These are phyloP conservation scores for Trichoderma semiorbis DNA, from an alignment of 2,329 filamentous ascomycete species.

Conservation along the genomic window DNA sequence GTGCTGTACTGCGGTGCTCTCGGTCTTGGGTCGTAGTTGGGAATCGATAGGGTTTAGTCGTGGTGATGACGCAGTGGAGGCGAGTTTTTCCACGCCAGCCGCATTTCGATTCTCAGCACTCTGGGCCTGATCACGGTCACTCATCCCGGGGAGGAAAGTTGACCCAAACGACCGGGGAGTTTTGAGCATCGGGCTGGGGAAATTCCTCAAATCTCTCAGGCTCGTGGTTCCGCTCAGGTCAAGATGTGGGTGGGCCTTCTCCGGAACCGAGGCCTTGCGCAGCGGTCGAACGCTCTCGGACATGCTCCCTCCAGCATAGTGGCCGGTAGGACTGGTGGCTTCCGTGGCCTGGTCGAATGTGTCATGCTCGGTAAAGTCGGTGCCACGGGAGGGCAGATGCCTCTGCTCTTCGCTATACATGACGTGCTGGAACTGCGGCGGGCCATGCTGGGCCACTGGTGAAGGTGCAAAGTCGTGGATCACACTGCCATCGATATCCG, in stretches of 20 bases:
- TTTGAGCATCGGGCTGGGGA: constrained; percentile 59
- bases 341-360: constrained; percentile 67
- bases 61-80: constrained; percentile 79
- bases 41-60: constrained; percentile 52
- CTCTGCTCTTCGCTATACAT: constrained; percentile 43
- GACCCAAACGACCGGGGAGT: constrained; percentile 75
- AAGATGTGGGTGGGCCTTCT: constrained; percentile 36
- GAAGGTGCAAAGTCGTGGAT: constrained; percentile 46
- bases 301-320: constrained; percentile 58
- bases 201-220: constrained; percentile 50
- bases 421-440: constrained; percentile 31
- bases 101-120: constrained; percentile 53
- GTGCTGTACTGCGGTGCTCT: constrained; percentile 29
- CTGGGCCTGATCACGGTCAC: constrained; percentile 40
- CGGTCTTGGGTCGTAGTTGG: constrained; percentile 21
- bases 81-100: constrained; percentile 75
- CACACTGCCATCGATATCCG: constrained; percentile 42
- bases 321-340: constrained; percentile 69
- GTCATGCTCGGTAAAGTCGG: constrained; percentile 74
- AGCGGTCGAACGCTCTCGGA: constrained; percentile 78
- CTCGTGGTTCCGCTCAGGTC: constrained; percentile 59
- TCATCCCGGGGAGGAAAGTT: constrained; percentile 63
- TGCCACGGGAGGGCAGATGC: constrained; percentile 71
- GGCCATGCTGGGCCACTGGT: constrained; percentile 47
- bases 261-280: constrained; percentile 43